Evolutionary conservation across 805 yeast genomes (phyloP), one percentile per base, ranked within the genome.

Genomic region (Wilhelminamyces savonicus): DNA sequence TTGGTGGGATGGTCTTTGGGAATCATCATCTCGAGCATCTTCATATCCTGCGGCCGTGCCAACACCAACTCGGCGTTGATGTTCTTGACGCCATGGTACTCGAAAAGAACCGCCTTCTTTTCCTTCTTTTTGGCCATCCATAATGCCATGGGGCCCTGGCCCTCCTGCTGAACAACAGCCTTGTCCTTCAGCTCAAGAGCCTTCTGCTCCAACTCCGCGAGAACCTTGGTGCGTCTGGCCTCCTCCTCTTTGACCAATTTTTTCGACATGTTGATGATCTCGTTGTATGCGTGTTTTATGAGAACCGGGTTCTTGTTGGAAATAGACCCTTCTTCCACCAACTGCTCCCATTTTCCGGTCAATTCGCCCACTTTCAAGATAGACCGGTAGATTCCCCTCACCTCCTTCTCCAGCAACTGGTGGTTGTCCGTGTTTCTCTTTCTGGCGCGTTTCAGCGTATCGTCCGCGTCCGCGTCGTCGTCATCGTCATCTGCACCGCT

Each of bases 1-100:
- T 57, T 53, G 32, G 68, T 55, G 5, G 83, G 77, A 45, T 78
- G 76, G 13, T 71, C 78, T 37, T 48, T 53, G 7, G 74, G 79
- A 39, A 62, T 70, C 44, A 48, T 54, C 10, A 70, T 66, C 27
- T 73, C 74, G 31, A 92, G 59, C 11, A 80, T 53, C 28, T 71
- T 71, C 78, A 92, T 68, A 47, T 92, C 97, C n/a, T 68, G 72
- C 0, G 96, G 95, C 42, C 98, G 76, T 36, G 78, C 74, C 10
- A 87, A 42, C 12, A 92, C 71, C 28, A 85, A 65, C 54, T 92
- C 98, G 0, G 98, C 97, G 59, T 92, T 92, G 45, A 92, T 62
- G 40, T 81, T 81, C 54, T 84, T 83, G 26, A 88, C 95, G 24
- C 87, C 90, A 36, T 78, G 79, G 55, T 80, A 87, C 41, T 86